Evolutionary conservation across 2,329 filamentous ascomycete genomes (phyloP), one percentile per base, ranked within the genome.

Genomic region (Aspergillus fumigatus): DNA sequence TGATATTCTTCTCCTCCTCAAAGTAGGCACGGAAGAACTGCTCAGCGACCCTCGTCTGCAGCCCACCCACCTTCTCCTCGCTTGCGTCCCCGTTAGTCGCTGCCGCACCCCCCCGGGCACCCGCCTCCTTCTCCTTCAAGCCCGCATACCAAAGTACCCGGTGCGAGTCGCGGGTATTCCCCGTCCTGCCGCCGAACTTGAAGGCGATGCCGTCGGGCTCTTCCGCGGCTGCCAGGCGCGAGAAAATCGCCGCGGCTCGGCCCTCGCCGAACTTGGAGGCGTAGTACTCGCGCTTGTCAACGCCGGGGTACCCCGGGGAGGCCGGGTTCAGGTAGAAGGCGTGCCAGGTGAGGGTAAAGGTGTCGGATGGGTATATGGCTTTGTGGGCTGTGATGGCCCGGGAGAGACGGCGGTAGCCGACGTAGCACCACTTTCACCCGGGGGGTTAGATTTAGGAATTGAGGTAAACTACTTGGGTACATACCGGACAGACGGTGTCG

Each of bases 281-380:
- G 72, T 85, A 92, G 69, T 80, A 80, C 57, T 76, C 74, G 68
- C 79, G 70, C 67, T 85, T 86, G 65, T 82, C 77, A 56, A 78
- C 69, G 64, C 80, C 79, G 0, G 71, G 65, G 50, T 69, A 75
- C 48, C 77, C 77, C 0, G 88, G 82, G 0, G 83, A 78, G 49
- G 79, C 78, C 0, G 89, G 88, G 67, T 92, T 86, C 52, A 96
- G 83, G 71, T 93, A 92, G 77, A 89, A 96, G 1, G 91, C 88
- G 59, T 83, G 81, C 89, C 90, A 96, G 59, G 81, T 82, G 14
- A 89, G 84, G 49, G 80, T 82, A 76, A 95, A 92, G 21, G 81
- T 89, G 74, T 93, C 88, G 41, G 80, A 73, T 9, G 88, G 85
- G 63, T 90, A 79, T 41, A 80, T 77, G 65, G 82, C 78, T 66